Percentiles rank a stretch among this genome's conserved stretches.
Conservation (phyloP, 2,329 filamentous ascomycete genomes). For the Neophaeococcomyces mojaviensis region DNA sequence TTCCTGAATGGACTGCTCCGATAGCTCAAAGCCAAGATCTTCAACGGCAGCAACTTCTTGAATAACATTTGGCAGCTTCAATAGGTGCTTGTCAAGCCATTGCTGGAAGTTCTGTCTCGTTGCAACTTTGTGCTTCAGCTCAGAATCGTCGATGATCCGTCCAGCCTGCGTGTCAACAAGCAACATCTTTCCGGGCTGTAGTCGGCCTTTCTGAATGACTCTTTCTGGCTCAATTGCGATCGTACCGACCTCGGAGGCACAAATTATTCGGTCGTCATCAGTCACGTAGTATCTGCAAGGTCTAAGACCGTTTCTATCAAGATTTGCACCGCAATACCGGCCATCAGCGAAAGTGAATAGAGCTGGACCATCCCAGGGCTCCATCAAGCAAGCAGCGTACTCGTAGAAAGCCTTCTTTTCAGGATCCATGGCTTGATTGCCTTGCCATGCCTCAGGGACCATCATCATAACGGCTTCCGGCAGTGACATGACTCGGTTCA, state of each 20-base stretch:
- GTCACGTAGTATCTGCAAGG: conserved; percentile 96
- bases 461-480: conserved; percentile 98
- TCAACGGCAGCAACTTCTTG: conserved; percentile 49
- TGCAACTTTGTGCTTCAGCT: conserved; percentile 84
- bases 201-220: conserved; percentile 83
- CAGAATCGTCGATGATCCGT: conserved; percentile 87
- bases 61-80: conserved; percentile 70
- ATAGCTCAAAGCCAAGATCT: conserved; percentile 60
- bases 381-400: conserved; percentile 98
- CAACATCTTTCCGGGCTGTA: conserved; percentile 93
- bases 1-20: conserved; percentile 66
- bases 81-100: conserved; percentile 79
- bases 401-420: conserved; percentile 97
- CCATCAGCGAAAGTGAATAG: conserved; percentile 96
- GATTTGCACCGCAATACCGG: conserved; percentile 91
- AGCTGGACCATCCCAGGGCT: conserved; percentile 94
- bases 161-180: conserved; percentile 86
- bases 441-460: conserved; percentile 97
- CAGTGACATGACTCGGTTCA: conserved; percentile 90
- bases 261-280: conserved; percentile 94
- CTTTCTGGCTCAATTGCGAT: conserved; percentile 85
- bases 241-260: conserved; percentile 91
- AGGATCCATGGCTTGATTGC: conserved; percentile 83
- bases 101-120: conserved; percentile 76
- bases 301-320: conserved; percentile 89